These are phyloP conservation scores for Ogataea pini DNA, from an alignment of 805 yeast species.

Conservation along the genomic window DNA sequence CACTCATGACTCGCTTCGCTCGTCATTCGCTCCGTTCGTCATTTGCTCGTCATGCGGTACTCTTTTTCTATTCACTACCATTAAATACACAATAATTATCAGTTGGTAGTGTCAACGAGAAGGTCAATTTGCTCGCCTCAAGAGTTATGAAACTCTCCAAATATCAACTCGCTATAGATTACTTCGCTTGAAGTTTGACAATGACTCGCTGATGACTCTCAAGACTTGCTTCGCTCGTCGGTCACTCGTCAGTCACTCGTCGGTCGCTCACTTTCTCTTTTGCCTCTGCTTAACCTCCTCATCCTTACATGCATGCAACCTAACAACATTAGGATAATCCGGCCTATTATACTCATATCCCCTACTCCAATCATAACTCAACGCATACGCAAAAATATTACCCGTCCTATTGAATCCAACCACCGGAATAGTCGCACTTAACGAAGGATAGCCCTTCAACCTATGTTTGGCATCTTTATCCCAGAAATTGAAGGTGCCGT, in stretches of 20 bases:
- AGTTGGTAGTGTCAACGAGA: neutral
- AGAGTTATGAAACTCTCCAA: no score
- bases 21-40: no score
- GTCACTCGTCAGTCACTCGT: neutral
- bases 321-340: slow-evolving; percentile 72
- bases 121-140: no score
- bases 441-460: slow-evolving; percentile 73
- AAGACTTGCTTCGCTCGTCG: neutral
- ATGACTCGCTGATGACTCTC: no score
- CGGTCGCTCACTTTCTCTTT: slow-evolving; percentile 29
- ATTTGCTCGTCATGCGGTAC: no score
- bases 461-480: slow-evolving; percentile 91
- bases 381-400: slow-evolving; percentile 82
- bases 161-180: no score
- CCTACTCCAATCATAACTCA: slow-evolving; percentile 94
- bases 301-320: slow-evolving; percentile 82
- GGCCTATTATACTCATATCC: slow-evolving; percentile 79
- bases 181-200: no score
- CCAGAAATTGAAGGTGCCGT: slow-evolving; percentile 94
- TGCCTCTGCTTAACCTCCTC: slow-evolving; percentile 74
- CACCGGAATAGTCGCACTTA: slow-evolving; percentile 68
- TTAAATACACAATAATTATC: neutral
- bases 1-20: no score
- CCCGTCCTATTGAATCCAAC: slow-evolving; percentile 84
- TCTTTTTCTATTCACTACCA: neutral